Evolutionary conservation across 495 filamentous ascomycete species (phyloP).

Genomic region (Letharia lupina): DNA sequence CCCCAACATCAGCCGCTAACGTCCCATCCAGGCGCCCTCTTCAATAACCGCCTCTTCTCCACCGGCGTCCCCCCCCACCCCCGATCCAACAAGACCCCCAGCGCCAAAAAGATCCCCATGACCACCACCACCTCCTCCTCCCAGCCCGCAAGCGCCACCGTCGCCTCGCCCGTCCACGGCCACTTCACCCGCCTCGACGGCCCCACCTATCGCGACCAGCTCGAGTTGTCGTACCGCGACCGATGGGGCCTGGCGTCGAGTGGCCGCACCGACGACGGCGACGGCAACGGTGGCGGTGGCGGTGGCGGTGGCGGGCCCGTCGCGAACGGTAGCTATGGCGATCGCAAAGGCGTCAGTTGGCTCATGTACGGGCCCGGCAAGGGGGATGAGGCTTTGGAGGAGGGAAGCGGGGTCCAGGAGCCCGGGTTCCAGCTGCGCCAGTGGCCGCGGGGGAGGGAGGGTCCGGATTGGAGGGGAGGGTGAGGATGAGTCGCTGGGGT

Average conservation of each 20-base stretch:
- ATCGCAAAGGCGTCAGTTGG: background rate
- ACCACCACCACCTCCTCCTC: background rate
- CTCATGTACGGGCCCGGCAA: background rate
- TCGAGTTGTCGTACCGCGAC: background rate
- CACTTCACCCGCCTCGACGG: background rate
- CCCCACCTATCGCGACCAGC: background rate
- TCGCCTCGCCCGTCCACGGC: background rate
- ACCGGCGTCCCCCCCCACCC: background rate
- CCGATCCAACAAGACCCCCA: background rate
- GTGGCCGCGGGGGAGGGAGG: background rate
- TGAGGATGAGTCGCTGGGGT: background rate
- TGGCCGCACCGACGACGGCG: background rate
- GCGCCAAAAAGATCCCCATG: background rate
- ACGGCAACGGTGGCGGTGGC: background rate
- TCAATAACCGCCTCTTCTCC: constrained; percentile 1
- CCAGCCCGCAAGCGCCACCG: background rate
- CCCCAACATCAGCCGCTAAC: background rate
- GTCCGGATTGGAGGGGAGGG: background rate
- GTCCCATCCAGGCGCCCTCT: constrained; percentile 4
- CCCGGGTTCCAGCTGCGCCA: background rate
- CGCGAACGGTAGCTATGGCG: background rate
- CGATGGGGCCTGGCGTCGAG: background rate
- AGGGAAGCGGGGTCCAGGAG: background rate
- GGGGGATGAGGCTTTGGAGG: background rate
- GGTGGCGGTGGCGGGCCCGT: background rate